Base-by-base conservation (phyloP, 495 filamentous ascomycete species). In the Sphaerosporella brunnea region DNA sequence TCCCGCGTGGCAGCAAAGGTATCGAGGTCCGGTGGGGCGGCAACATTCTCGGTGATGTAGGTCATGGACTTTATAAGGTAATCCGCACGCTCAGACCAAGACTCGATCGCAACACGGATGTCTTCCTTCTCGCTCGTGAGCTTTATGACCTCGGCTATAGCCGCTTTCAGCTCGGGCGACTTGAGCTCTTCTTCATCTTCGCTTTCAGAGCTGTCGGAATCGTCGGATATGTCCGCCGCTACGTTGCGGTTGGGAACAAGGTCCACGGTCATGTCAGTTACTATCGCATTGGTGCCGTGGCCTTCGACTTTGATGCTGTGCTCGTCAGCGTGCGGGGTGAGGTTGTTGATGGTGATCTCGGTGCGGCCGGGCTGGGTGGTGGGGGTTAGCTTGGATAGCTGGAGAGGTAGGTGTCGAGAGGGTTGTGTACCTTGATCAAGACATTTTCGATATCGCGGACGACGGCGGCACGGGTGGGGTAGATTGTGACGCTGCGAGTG, bases 301-400 rank as follows among this genome's bases (percentile, higher is more conserved):
- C 77, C 78, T 53, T 80, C 76, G 47, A 84, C 74, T 52, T 79
- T 79, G 63, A 83, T 74, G 24, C 76, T 80, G 56, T 77, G 67
- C 52, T 75, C 66, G 49, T 82, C 77, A 32, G 72, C 66, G 10
- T 69, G 73, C 2, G 76, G 78, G 4, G 75, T 73, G 23, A 84
- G 65, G 11, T 78, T 82, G 11, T 73, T 57, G 23, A 85, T 67
- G 4, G 68, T 73, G 49, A 87, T 73, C 49, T 81, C 69, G 54
- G 79, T 79, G 18, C 69, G 53, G 8, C 76, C 77, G 19, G 70
- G 68, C 70, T 80, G 52, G 40, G 13, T n/a, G n/a, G n/a, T n/a
- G 28, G 13, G 28, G 28, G 28, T 32, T 32, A 32, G 28, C n/a
- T n/a, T n/a, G n/a, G n/a, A n/a, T n/a, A n/a, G n/a, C n/a, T 32